Evolutionary conservation across 2,329 filamentous ascomycete genomes (phyloP).

Genomic region (Ploettnerulaceae sp.): DNA sequence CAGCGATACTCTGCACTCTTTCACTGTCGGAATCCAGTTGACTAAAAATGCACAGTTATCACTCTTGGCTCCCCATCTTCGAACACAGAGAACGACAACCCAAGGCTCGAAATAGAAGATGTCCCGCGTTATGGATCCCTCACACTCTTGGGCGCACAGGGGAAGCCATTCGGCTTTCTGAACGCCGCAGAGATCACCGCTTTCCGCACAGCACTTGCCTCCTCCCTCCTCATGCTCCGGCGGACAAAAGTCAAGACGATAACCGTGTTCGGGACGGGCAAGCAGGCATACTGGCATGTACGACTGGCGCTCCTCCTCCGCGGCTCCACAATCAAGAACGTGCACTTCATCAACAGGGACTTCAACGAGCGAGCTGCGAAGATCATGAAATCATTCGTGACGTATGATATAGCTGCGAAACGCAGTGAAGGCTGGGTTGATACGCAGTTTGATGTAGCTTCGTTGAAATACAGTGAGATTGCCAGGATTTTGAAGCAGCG

Average conservation of each 20-base stretch:
- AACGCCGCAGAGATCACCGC: conserved; percentile 72
- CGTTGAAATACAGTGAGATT: conserved; percentile 65
- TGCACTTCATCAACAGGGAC: conserved; percentile 77
- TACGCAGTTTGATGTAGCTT: conserved; percentile 64
- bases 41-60: conserved; percentile 46
- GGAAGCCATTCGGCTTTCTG: conserved; percentile 61
- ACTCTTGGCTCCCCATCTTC: conserved; percentile 47
- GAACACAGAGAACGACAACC: conserved; percentile 26
- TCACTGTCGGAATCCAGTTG: not conserved
- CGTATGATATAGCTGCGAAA: conserved; percentile 42
- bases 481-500: conserved; percentile 63
- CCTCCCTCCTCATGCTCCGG: conserved; percentile 58
- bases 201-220: conserved; percentile 72
- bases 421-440: conserved; percentile 56
- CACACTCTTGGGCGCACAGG: conserved; percentile 60
- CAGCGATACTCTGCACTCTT: no score
- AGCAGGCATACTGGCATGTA: conserved; percentile 93
- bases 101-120: conserved; percentile 42
- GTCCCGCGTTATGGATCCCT: conserved; percentile 53
- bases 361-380: conserved; percentile 54
- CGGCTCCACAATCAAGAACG: conserved; percentile 64
- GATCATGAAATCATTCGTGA: conserved; percentile 46
- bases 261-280: conserved; percentile 80
- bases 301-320: conserved; percentile 74
- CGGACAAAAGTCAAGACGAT: conserved; percentile 69